Evolutionary conservation across 768 basidiomycete species (phyloP).

Genomic region (Kwoniella heveanensis): DNA sequence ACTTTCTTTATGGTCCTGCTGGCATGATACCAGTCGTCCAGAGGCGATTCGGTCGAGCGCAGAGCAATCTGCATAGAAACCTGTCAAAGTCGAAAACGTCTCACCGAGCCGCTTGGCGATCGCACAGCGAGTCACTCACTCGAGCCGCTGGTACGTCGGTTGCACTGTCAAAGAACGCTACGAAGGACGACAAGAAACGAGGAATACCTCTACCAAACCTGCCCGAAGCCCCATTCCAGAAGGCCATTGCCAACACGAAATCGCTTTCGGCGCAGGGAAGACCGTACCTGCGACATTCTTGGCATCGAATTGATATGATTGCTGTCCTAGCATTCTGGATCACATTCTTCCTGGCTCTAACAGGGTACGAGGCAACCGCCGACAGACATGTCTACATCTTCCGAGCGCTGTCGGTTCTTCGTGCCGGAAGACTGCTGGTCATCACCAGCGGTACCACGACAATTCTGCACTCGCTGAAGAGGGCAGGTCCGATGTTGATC

Average conservation of each 20-base stretch:
- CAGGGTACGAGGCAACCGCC: slow-evolving; percentile 67
- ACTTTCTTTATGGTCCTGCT: slow-evolving; percentile 25
- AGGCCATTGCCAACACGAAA: slow-evolving; percentile 54
- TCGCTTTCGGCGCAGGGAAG: slow-evolving; percentile 58
- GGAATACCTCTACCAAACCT: slow-evolving; percentile 11
- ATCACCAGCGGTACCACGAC: slow-evolving; percentile 92
- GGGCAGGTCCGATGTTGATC: slow-evolving; percentile 82
- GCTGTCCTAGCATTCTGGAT: slow-evolving; percentile 88
- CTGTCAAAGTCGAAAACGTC: slow-evolving; percentile 5
- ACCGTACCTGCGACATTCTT: slow-evolving; percentile 88
- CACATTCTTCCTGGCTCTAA: slow-evolving; percentile 69
- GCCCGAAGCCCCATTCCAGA: slow-evolving; percentile 57
- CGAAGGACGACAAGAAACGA: slow-evolving; percentile 11
- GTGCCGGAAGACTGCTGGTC: slow-evolving; percentile 77
- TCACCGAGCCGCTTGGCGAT: slow-evolving; percentile 28
- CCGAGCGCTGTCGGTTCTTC: slow-evolving; percentile 80
- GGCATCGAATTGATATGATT: slow-evolving; percentile 77
- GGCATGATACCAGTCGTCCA: slow-evolving; percentile 25
- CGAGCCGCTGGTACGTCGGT: neutral
- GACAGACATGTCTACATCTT: slow-evolving; percentile 78
- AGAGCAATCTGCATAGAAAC: slow-evolving; percentile 15
- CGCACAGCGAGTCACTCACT: slow-evolving; percentile 7
- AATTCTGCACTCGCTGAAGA: slow-evolving; percentile 89
- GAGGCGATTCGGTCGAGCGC: slow-evolving; percentile 17
- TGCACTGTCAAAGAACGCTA: neutral